These are phyloP conservation scores for Obelidium mucronatum DNA, from an alignment of 192 early-diverging fungal species.

Conservation along the genomic window DNA sequence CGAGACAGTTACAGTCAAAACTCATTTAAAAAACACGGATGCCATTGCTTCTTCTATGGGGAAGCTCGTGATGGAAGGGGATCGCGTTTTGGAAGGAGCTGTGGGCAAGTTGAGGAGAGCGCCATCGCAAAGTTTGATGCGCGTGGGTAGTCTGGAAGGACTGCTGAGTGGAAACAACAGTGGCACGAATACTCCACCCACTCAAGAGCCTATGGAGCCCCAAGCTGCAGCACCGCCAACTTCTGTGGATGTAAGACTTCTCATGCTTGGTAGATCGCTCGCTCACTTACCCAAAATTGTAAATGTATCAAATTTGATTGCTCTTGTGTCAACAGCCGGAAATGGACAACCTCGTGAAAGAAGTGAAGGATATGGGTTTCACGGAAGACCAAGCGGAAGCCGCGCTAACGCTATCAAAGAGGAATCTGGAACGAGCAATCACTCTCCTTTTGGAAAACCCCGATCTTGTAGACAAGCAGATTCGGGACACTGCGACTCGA, in stretches of 20 bases:
- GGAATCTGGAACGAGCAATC: constrained; percentile 66
- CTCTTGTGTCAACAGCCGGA: constrained; percentile 5
- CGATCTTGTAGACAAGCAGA: constrained; percentile 54
- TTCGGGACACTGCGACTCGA: constrained; percentile 36
- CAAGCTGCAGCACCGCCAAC: not conserved
- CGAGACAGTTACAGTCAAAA: not conserved
- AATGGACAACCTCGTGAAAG: constrained; percentile 46
- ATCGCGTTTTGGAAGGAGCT: constrained; percentile 26
- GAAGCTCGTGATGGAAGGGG: not conserved
- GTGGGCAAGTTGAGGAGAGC: constrained; percentile 8
- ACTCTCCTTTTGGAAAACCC: constrained; percentile 66
- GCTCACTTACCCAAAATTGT: too few relatives aligned
- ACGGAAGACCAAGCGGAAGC: constrained; percentile 62
- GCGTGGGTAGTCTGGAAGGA: constrained; percentile 14
- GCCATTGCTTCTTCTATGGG: not conserved
- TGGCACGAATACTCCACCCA: not conserved
- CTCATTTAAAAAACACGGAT: not conserved
- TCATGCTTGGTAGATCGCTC: too few relatives aligned
- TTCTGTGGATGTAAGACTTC: not conserved
- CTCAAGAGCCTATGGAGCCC: not conserved
- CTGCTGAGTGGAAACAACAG: constrained; percentile 2
- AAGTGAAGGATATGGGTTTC: constrained; percentile 78
- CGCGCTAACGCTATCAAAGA: constrained; percentile 61
- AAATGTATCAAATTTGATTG: not conserved
- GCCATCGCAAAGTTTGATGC: constrained; percentile 15